Evolutionary conservation across 192 early-diverging fungal genomes (phyloP), one percentile per base, ranked within the genome.

Genomic region (Umbelopsis sp.): DNA sequence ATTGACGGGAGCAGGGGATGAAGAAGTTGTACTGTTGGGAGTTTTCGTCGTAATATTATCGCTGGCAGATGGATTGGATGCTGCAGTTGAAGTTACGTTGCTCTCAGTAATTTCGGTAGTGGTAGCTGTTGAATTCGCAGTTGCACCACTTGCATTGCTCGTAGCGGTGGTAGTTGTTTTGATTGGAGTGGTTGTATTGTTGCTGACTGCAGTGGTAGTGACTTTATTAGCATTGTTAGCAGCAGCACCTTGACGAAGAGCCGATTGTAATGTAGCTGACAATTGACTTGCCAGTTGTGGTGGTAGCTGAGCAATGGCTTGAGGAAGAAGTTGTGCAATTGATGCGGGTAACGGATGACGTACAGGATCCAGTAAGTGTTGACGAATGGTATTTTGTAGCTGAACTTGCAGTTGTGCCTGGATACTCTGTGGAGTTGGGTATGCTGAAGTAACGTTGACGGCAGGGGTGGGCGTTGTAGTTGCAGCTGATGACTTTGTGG

Each of bases 351-450:
- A 43, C n/a, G 77, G 77, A 50, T 78, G 67, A 2, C 68, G 69
- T 29, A 78, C 52, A 62, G 77, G 77, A 59, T 78, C 68, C 6
- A 78, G 25, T 43, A 78, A 68, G 49, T 78, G 77, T 26, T 78
- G 77, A 2, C 77, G 72, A 45, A 78, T 78, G 31, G 77, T 78
- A 71, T 78, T 78, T 51, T 78, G 77, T 17, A 78, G 49, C 51
- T 78, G 77, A 25, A 74, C 51, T 56, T 78, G 72, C n/a, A 78
- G 31, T 51, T 78, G 77, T 10, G 72, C 69, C 54, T 78, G 77
- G 3, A 70, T 65, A 59, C 71, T 34, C 22, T 65, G 45, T 49
- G 59, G 56, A 34, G 56, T 62, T 11, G 56, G 56, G 29, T 62
- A 62, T 20, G 56, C 56, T 20, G 56, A 62, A 34, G 29, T 62